phyloP scores from a whole-genome alignment of 768 basidiomycete genomes.

The Termitomyces heimii region DNA sequence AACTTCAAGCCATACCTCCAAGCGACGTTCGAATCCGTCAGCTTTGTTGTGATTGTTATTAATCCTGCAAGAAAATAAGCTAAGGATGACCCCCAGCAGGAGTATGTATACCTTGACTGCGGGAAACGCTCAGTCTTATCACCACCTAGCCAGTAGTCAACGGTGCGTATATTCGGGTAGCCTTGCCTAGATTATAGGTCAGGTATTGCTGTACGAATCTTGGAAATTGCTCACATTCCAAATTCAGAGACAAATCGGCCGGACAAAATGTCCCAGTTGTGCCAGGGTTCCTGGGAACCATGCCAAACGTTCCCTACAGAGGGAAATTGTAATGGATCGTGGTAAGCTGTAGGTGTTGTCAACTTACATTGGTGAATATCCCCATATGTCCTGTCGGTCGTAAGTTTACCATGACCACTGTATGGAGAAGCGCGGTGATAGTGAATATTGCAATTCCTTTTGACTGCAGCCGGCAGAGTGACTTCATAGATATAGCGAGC shows the following conservation, averaged over 20 bases:
- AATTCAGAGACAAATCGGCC: constrained; percentile 96
- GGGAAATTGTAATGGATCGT: neutral
- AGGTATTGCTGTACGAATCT: neutral
- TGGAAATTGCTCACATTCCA: constrained; percentile 60
- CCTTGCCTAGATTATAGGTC: constrained; percentile 55
- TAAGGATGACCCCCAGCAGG: neutral
- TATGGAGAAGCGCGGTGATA: constrained; percentile 91
- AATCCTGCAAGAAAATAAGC: constrained; percentile 29
- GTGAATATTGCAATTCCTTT: constrained; percentile 53
- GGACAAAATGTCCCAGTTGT: constrained; percentile 86
- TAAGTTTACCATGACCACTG: constrained; percentile 68
- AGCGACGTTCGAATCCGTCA: constrained; percentile 74
- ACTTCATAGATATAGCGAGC: constrained; percentile 89
- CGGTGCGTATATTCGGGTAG: constrained; percentile 83
- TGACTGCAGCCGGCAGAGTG: constrained; percentile 70
- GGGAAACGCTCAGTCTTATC: constrained; percentile 72
- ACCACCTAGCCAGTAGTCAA: constrained; percentile 86
- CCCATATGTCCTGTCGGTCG: constrained; percentile 71
- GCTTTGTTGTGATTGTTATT: constrained; percentile 91
- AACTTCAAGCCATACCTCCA: constrained; percentile 48
- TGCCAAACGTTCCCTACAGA: constrained; percentile 88
- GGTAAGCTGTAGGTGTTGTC: neutral
- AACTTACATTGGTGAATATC: constrained; percentile 86
- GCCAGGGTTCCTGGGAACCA: constrained; percentile 88
- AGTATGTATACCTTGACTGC: constrained; percentile 65